Conservation (phyloP, 2,329 filamentous ascomycete species). For the Falciphora oryzae region DNA sequence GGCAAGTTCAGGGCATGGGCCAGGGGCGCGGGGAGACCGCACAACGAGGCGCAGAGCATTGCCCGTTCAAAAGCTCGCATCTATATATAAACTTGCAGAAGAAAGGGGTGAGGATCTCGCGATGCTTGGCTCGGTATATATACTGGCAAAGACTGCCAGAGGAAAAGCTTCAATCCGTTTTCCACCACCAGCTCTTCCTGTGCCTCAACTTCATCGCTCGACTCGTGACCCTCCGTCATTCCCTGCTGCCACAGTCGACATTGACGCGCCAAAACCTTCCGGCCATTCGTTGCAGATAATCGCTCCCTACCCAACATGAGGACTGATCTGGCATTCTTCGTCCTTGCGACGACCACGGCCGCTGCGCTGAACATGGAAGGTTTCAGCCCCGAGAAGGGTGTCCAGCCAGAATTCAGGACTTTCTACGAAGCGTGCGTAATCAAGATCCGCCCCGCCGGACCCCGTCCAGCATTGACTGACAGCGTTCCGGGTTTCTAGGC, state of each 20-base stretch:
- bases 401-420: neutral
- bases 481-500: neutral
- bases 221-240: neutral
- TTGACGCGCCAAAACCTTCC: too few relatives aligned
- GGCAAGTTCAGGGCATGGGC: neutral
- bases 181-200: neutral
- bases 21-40: neutral
- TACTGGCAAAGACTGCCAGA: neutral
- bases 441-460: neutral
- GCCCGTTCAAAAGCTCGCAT: too few relatives aligned
- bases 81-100: neutral
- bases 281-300: too few relatives aligned
- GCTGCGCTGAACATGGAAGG: neutral
- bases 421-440: neutral
- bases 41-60: neutral
- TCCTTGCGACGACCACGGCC: neutral
- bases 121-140: neutral
- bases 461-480: neutral
- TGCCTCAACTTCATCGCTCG: neutral
- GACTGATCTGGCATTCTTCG: neutral
- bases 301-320: neutral
- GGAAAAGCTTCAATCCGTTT: neutral
- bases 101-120: neutral
- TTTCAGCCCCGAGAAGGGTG: neutral
- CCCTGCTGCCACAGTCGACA: too few relatives aligned